A percentile compares a stretch with the other conserved stretches of the same genome.
Conservation (phyloP, 2,329 filamentous ascomycete genomes). For the Volutella citrinella region DNA sequence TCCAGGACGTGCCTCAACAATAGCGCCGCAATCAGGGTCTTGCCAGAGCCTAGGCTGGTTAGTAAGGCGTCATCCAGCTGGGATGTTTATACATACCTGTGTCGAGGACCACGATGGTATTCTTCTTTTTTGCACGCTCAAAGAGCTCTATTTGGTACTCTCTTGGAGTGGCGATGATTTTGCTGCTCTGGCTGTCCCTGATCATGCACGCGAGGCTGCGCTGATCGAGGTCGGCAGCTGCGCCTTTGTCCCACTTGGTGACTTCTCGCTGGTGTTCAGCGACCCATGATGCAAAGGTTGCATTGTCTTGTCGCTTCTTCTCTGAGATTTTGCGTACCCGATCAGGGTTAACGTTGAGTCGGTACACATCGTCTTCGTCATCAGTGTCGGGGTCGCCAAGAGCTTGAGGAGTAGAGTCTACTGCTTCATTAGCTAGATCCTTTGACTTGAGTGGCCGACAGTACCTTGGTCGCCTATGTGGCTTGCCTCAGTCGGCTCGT, state of each 20-base stretch:
- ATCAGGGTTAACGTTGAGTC: slow-evolving; percentile 26
- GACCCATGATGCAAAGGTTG: slow-evolving; percentile 46
- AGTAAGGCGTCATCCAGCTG: background rate
- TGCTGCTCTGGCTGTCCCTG: slow-evolving; percentile 36
- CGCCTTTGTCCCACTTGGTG: slow-evolving; percentile 23
- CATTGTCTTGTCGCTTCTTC: slow-evolving; percentile 47
- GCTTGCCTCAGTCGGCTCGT: no score
- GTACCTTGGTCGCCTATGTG: no score
- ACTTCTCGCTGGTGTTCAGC: slow-evolving; percentile 34
- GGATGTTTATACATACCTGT: slow-evolving; percentile 55
- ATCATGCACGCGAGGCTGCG: slow-evolving; percentile 33
- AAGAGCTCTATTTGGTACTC: slow-evolving; percentile 94
- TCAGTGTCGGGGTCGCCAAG: slow-evolving; percentile 14
- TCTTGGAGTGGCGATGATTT: slow-evolving; percentile 72
- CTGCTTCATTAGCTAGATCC: no score
- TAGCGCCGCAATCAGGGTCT: slow-evolving; percentile 92
- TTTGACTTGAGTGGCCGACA: no score
- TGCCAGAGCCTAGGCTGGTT: slow-evolving; percentile 68
- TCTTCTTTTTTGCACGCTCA: slow-evolving; percentile 77
- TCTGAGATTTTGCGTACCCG: slow-evolving; percentile 40
- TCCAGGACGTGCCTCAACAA: slow-evolving; percentile 75
- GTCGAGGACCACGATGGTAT: slow-evolving; percentile 89
- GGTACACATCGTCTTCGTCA: slow-evolving; percentile 25
- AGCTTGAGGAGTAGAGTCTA: no score
- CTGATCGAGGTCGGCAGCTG: slow-evolving; percentile 24